A percentile compares a stretch with the other conserved stretches of the same genome.
phyloP scores from a whole-genome alignment of 805 yeast genomes.

The Metschnikowia drakensbergensis region DNA sequence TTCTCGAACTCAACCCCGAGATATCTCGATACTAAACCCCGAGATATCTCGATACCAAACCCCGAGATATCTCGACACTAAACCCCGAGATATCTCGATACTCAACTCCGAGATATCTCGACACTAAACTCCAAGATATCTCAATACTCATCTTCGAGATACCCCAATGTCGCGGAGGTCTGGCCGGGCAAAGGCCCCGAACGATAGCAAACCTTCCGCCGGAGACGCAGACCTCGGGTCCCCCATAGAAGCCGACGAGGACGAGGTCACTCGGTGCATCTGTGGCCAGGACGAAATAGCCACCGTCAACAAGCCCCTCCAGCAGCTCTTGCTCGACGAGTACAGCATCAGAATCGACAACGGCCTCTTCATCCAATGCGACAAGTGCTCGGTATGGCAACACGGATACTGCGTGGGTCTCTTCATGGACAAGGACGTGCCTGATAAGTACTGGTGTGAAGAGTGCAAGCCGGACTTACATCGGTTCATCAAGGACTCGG shows the following conservation, averaged over 20 bases:
- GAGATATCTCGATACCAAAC: too few relatives aligned
- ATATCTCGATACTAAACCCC: too few relatives aligned
- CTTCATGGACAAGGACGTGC: conserved; percentile 66
- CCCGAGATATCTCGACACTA: too few relatives aligned
- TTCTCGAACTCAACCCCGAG: too few relatives aligned
- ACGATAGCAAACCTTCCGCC: conserved; percentile 2
- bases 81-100: too few relatives aligned
- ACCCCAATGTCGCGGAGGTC: conserved; percentile 17
- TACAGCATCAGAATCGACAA: conserved; percentile 41
- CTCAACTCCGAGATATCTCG: too few relatives aligned
- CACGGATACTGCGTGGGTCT: conserved; percentile 96
- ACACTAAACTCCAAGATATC: too few relatives aligned
- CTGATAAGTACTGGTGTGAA: conserved; percentile 96
- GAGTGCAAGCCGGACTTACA: conserved; percentile 84
- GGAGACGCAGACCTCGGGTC: conserved; percentile 8
- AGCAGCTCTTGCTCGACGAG: conserved; percentile 26
- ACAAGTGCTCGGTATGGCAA: conserved; percentile 93
- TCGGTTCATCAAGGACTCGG: conserved; percentile 37
- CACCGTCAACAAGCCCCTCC: conserved; percentile 24
- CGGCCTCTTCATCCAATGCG: conserved; percentile 81
- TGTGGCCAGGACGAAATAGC: conserved; percentile 40
- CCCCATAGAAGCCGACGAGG: conserved; percentile 28
- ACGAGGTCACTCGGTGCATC: conserved; percentile 41
- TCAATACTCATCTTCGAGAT: too few relatives aligned
- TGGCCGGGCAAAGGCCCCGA: conserved; percentile 13